Conservation (phyloP, 345 rosid species). For the Dipteronia dyeriana region DNA sequence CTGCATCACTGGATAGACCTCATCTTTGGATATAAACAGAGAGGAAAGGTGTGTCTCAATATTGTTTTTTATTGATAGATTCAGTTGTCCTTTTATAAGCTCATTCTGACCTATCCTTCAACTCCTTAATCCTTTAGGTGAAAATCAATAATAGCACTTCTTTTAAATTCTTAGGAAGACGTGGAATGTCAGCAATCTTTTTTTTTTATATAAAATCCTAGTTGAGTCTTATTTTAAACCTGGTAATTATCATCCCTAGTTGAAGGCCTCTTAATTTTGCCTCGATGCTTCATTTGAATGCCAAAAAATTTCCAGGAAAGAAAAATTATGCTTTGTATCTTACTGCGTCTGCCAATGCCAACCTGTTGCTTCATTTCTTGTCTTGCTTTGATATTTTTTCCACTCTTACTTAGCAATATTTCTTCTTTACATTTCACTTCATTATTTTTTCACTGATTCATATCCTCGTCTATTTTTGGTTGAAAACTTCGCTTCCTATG, state of each 20-base stretch:
- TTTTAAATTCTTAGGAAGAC: neutral
- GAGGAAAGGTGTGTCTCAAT: slow-evolving; percentile 77
- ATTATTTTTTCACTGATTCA: neutral
- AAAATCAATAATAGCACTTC: neutral
- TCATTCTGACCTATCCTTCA: slow-evolving; percentile 3
- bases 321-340: slow-evolving; percentile 4
- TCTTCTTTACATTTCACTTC: neutral
- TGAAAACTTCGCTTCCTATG: neutral
- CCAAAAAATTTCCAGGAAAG: neutral
- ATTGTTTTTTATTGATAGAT: neutral
- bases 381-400: neutral
- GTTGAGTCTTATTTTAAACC: neutral
- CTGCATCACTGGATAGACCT: slow-evolving; percentile 99
- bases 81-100: neutral
- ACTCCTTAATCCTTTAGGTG: neutral
- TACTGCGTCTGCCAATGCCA: neutral
- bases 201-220: neutral
- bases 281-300: neutral
- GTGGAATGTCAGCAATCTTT: neutral
- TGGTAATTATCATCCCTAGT: neutral
- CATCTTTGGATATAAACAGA: slow-evolving; percentile 95
- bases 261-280: neutral
- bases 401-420: neutral
- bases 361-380: neutral
- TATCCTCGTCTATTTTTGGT: neutral